phyloP scores from a whole-genome alignment of 129 eudicot genomes.

The Lactuca sativa region DNA sequence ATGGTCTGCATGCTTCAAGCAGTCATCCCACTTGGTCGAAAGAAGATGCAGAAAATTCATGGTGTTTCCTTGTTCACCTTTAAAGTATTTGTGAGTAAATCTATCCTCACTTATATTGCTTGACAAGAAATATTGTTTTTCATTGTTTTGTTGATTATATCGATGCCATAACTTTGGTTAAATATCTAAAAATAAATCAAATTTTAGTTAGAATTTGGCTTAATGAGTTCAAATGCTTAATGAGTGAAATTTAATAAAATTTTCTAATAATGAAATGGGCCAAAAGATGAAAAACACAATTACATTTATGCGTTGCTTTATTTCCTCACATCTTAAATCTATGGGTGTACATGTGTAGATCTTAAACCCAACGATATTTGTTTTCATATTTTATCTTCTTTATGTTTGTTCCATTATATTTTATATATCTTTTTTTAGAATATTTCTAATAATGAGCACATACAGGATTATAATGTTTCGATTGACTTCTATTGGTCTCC shows the following conservation, averaged over 20 bases:
- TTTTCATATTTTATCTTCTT: too few species aligned
- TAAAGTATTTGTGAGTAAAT: conserved; percentile 41
- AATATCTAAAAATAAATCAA: too few species aligned
- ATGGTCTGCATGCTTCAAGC: conserved; percentile 50
- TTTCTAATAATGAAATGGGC: too few species aligned
- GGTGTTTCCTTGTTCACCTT: conserved; percentile 46
- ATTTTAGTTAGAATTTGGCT: not conserved
- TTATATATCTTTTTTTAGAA: not conserved
- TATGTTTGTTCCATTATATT: not conserved
- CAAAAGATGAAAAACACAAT: too few species aligned
- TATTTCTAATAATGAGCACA: not conserved
- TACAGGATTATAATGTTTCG: conserved; percentile 52
- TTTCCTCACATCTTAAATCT: not conserved
- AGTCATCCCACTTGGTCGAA: conserved; percentile 31
- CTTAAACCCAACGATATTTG: not conserved
- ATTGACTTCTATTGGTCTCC: conserved; percentile 71
- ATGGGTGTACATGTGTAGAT: too few species aligned
- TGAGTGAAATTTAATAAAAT: too few species aligned
- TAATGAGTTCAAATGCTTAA: too few species aligned
- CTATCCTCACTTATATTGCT: not conserved
- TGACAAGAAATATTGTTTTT: not conserved
- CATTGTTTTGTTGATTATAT: not conserved
- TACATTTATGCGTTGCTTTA: not conserved
- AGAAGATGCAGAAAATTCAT: conserved; percentile 24
- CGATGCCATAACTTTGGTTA: not conserved